A percentile compares a stretch with the other conserved stretches of the same genome.
Evolutionary conservation across 1,284 basidiomycete genomes (phyloP).

Genomic region (Agaricales sp.): DNA sequence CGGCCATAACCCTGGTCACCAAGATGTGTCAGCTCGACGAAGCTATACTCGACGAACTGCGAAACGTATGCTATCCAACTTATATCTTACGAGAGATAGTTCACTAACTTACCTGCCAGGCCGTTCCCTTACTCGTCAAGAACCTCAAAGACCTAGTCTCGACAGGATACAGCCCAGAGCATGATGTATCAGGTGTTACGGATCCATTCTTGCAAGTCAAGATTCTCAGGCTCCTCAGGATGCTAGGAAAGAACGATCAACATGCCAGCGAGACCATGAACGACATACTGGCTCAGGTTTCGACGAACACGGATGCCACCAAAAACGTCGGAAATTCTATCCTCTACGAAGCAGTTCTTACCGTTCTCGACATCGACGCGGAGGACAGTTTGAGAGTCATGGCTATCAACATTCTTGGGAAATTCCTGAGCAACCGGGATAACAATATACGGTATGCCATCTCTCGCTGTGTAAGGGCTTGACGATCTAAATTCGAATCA

Average conservation of each 20-base stretch:
- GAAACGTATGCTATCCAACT: constrained; percentile 58
- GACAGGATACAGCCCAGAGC: constrained; percentile 97
- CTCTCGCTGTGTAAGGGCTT: constrained; percentile 2
- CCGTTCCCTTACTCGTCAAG: constrained; percentile 88
- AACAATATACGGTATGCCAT: constrained; percentile 88
- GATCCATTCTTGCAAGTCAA: constrained; percentile 99
- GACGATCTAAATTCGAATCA: constrained; percentile 3
- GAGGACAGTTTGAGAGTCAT: constrained; percentile 94
- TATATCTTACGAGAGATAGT: constrained; percentile 5
- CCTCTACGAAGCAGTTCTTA: constrained; percentile 95
- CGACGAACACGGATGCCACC: constrained; percentile 95
- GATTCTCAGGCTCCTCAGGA: constrained; percentile 84
- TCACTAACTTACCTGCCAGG: constrained; percentile 33
- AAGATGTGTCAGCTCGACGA: constrained; percentile 88
- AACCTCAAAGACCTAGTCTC: constrained; percentile 94
- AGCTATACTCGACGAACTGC: constrained; percentile 73
- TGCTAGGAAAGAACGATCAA: constrained; percentile 81
- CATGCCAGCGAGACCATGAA: constrained; percentile 96
- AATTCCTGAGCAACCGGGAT: constrained; percentile 95
- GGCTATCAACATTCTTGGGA: constrained; percentile 99
- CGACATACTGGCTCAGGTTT: constrained; percentile 97
- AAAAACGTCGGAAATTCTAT: constrained; percentile 99
- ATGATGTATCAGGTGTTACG: constrained; percentile 98
- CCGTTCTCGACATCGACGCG: constrained; percentile 97
- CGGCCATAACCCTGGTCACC: constrained; percentile 89